These are phyloP conservation scores for Lumnitzera littorea DNA, from an alignment of 345 rosid genomes.

Conservation along the genomic window DNA sequence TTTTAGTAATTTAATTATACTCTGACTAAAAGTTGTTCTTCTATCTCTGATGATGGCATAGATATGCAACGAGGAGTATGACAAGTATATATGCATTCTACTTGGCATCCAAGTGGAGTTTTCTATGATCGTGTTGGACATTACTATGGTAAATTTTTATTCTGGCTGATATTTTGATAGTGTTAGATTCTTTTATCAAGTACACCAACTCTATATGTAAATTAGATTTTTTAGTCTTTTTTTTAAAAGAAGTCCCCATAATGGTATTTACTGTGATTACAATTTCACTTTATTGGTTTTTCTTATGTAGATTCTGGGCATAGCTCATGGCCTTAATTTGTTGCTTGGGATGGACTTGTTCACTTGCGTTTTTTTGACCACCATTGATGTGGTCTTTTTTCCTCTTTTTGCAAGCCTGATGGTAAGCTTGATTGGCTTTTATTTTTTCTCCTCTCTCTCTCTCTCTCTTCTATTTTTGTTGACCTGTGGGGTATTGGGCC, in stretches of 20 bases:
- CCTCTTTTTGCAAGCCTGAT: slow-evolving; percentile 70
- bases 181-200: no score
- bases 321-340: slow-evolving; percentile 89
- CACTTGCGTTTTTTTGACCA: slow-evolving; percentile 75
- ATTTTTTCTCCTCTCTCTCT: no score
- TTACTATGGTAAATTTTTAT: slow-evolving; percentile 52
- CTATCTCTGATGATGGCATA: slow-evolving; percentile 17
- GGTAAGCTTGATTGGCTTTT: slow-evolving; percentile 34
- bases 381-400: slow-evolving; percentile 72
- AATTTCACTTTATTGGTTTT: slow-evolving; percentile 14
- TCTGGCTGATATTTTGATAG: background rate
- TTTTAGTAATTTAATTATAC: no score
- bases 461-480: background rate
- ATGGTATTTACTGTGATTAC: background rate
- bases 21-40: background rate
- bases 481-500: slow-evolving; percentile 3
- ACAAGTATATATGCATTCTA: slow-evolving; percentile 59
- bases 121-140: slow-evolving; percentile 71
- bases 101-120: slow-evolving; percentile 82
- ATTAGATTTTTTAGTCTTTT: no score
- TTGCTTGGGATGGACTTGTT: slow-evolving; percentile 78
- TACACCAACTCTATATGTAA: no score
- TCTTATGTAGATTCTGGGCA: slow-evolving; percentile 69
- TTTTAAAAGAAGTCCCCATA: background rate
- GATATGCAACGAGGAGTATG: slow-evolving; percentile 91